Evolutionary conservation across 352 stramenopile genomes (phyloP), one percentile per base, ranked within the genome.

Genomic region (Phytopythium oedochilum): DNA sequence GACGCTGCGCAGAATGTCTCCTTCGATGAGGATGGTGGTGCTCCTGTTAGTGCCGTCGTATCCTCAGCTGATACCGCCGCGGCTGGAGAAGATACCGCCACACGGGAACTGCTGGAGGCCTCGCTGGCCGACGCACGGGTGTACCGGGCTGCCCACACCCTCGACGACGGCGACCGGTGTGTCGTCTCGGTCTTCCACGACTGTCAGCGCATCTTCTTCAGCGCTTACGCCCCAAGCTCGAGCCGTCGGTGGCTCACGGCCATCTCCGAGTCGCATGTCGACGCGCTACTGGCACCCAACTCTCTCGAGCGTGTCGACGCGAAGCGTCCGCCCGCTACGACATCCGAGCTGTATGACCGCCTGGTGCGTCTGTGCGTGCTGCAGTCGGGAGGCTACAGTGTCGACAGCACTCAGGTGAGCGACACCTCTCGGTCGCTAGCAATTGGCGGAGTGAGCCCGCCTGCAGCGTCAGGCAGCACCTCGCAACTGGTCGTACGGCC

Each of bases 181-280:
- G 55, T 94, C 12, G 47, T 92, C n/a, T 83, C 55, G 11, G 63
- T 94, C 22, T 89, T 73, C 29, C 84, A 89, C 42, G 82, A 94
- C 57, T 91, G 78, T 45, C 61, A 74, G 47, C 72, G 75, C 32
- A 61, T 91, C 25, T 94, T 74, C 45, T 79, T 88, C 32, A 86
- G 57, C 23, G 79, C 66, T 5, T 94, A 94, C 61, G 77, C 87
- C 8, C 82, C 84, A 0, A 55, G 53, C 1, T 73, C 67, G 6
- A 74, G 71, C 39, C 73, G 66, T 25, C 54, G 70, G 8, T 91
- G 82, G 81, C 67, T 83, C 29, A 70, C 68, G 4, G 60, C 68
- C 6, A 69, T 94, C 18, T 60, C 61, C 0, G 79, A 94, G 43
- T 48, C 74, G 8, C 60, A 88, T 6, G 70, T 92, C 23, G 72